phyloP scores from a whole-genome alignment of 2,329 filamentous ascomycete genomes.

The Talaromyces piceae region DNA sequence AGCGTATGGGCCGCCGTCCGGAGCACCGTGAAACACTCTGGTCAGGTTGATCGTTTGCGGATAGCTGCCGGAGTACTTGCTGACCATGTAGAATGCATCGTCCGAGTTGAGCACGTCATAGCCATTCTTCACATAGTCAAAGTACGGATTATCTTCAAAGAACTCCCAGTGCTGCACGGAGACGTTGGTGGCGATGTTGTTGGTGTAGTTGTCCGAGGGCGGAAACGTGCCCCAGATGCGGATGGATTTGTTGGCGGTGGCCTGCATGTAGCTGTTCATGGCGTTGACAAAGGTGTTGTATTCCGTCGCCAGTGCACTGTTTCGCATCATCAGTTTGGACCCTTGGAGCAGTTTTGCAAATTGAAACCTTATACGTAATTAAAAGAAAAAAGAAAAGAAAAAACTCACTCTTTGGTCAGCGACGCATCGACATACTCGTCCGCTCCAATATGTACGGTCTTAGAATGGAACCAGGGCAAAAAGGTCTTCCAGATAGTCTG shows the following conservation, averaged over 20 bases:
- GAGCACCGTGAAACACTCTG: conserved; percentile 41
- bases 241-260: conserved; percentile 34
- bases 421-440: conserved; percentile 43
- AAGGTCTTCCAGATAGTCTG: conserved; percentile 46
- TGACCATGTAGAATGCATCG: conserved; percentile 44
- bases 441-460: conserved; percentile 50
- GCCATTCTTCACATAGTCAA: conserved; percentile 42
- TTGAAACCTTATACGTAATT: no score
- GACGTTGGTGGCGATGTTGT: conserved; percentile 39
- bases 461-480: conserved; percentile 50
- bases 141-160: conserved; percentile 43
- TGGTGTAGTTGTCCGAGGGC: conserved; percentile 24
- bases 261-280: conserved; percentile 40
- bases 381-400: not conserved
- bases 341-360: no score
- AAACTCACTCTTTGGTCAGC: conserved; percentile 8
- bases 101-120: conserved; percentile 48
- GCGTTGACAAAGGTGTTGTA: conserved; percentile 49
- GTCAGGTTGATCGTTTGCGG: conserved; percentile 38
- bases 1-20: conserved; percentile 35
- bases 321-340: not conserved
- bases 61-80: conserved; percentile 41
- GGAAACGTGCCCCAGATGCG: conserved; percentile 51
- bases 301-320: conserved; percentile 35
- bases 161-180: conserved; percentile 49